Evolutionary conservation across 345 rosid species (phyloP), one percentile per base, ranked within the genome.

Genomic region (Alliaria petiolata): DNA sequence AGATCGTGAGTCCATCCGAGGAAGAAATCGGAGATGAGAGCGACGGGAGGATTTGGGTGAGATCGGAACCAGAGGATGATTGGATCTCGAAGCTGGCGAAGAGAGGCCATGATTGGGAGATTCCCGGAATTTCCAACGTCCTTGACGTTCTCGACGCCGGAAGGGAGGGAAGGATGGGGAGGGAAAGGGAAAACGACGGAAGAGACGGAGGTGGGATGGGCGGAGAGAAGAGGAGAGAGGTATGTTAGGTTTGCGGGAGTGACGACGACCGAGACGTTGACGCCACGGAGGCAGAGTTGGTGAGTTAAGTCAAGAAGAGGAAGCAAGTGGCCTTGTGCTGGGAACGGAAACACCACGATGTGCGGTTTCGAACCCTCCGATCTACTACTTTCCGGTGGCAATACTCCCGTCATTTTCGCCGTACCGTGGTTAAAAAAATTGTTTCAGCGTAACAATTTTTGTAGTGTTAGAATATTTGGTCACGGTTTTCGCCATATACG

Each of bases 21-120:
- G 81, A 91, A 91, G 83, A 85, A 87, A 47, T 88, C 95, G 7
- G 95, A 91, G 68, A 91, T 65, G 73, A 91, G 75, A 20, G 89
- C 89, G 1, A 66, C 35, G 0, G 97, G 92, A 12, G 92, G 97
- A 61, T 80, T 44, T 4, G 67, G 50, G 43, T 86, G 90, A 67
- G 90, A 77, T 6, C 12, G 40, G 62, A 86, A 86, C 97, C 92
- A 88, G 1, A 34, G 5, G 75, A 77, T 6, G 33, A 88, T 76
- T 25, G 87, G 86, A 11, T 80, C 74, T 45, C 14, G 77, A 15
- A 88, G 90, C 33, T 72, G 63, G 40, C 55, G 26, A 14, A 85
- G 81, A 46, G 91, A 79, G 25, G 69, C 26, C 34, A 85, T 72
- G 11, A 90, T 61, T 16, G 79, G 67, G 34, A 55, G 0, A 71